Evolutionary conservation across 2,329 filamentous ascomycete species (phyloP).

Genomic region (Ceratocystis ficicola): DNA sequence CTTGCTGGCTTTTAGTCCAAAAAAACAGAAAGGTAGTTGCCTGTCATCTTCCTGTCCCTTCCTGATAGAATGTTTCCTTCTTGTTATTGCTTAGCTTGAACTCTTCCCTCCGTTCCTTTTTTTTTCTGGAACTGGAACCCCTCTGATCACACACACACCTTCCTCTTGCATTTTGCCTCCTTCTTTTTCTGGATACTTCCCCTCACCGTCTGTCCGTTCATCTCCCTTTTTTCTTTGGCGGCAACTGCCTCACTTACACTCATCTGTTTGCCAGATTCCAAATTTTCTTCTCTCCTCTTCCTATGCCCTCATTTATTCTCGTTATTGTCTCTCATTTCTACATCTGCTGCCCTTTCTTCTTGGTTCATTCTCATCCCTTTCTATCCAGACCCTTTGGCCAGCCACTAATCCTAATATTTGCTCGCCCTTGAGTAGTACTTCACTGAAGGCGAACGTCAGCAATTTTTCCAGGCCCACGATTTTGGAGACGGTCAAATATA

Average conservation of each 20-base stretch:
- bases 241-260: conserved; percentile 1
- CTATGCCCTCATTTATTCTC: background rate
- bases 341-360: background rate
- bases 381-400: conserved; percentile 6
- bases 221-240: background rate
- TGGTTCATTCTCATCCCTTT: background rate
- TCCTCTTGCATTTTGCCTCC: background rate
- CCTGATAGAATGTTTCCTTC: background rate
- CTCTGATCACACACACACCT: background rate
- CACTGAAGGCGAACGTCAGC: conserved; percentile 20
- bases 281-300: background rate
- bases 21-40: conserved; percentile 11
- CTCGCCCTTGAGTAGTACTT: conserved; percentile 18
- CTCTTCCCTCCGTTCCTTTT: background rate
- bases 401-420: conserved; percentile 16
- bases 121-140: conserved; percentile 3
- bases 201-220: background rate
- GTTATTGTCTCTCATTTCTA: background rate
- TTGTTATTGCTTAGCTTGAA: background rate
- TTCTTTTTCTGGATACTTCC: background rate
- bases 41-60: conserved; percentile 2
- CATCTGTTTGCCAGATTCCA: background rate
- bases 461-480: conserved; percentile 19
- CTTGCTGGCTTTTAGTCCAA: background rate
- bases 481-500: conserved; percentile 15